phyloP scores from a whole-genome alignment of 164 flowering plant species.

The Magnolia kwangsiensis region DNA sequence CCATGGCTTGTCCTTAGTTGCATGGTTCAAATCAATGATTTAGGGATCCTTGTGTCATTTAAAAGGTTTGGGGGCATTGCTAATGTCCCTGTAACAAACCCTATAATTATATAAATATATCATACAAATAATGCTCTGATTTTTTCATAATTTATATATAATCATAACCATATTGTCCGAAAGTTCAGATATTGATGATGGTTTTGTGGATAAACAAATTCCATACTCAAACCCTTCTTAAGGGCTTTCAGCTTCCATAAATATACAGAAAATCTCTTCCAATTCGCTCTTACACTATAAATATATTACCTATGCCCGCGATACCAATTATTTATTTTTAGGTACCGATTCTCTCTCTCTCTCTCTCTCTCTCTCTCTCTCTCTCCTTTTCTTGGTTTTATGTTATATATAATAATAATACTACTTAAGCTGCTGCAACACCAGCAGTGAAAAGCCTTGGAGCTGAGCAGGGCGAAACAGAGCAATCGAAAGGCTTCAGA shows the following conservation, averaged over 20 bases:
- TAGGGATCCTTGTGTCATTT: no score
- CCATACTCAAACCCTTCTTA: background rate
- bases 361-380: background rate
- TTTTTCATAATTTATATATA: no score
- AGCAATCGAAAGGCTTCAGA: conserved; percentile 29
- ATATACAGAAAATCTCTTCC: background rate
- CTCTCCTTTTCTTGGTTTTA: background rate
- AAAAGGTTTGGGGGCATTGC: no score
- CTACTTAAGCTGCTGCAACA: conserved; percentile 42
- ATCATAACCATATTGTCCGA: no score
- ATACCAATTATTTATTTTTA: background rate
- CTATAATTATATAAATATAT: no score
- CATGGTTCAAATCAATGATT: no score
- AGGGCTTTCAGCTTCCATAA: background rate
- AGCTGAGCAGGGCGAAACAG: conserved; percentile 47
- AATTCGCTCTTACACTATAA: background rate
- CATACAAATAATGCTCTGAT: background rate
- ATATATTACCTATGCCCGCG: background rate
- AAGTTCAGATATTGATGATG: no score
- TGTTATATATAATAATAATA: background rate
- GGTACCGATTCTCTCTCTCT: background rate
- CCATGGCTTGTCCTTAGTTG: no score
- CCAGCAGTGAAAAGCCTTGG: conserved; percentile 39
- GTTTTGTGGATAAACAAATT: no score
- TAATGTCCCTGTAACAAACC: background rate